Conservation (phyloP, 768 basidiomycete species). For the Psilocybe azurescens region DNA sequence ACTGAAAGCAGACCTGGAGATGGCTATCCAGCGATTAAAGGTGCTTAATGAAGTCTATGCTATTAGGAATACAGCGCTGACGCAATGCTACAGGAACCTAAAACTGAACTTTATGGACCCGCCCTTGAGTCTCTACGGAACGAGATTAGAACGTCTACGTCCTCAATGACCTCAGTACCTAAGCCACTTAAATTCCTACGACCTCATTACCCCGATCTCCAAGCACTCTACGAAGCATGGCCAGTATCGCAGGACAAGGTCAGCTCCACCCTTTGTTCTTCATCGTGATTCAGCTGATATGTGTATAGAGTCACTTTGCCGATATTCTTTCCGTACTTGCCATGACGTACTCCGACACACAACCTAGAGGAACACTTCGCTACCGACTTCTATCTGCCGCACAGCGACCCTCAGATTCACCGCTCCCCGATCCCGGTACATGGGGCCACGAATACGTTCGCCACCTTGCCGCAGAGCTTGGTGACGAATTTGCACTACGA, state of each 20-base stretch:
- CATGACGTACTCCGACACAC: conserved; percentile 99
- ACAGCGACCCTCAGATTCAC: conserved; percentile 65
- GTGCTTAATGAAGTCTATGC: conserved; percentile 46
- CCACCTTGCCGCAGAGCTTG: conserved; percentile 94
- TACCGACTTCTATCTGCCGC: conserved; percentile 88
- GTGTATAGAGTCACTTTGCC: conserved; percentile 83
- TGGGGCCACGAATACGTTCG: conserved; percentile 99
- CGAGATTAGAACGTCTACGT: conserved; percentile 94
- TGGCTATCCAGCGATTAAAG: conserved; percentile 94
- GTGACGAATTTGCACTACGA: conserved; percentile 86
- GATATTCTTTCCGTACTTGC: conserved; percentile 98
- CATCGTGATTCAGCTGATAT: conserved; percentile 16
- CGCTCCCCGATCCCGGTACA: conserved; percentile 86
- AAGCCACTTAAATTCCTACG: conserved; percentile 98
- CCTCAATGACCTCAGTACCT: conserved; percentile 98
- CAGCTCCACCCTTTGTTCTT: conserved; percentile 6
- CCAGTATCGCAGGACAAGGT: conserved; percentile 80
- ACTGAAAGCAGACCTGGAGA: conserved; percentile 92
- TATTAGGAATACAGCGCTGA: conserved; percentile 17
- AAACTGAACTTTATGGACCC: conserved; percentile 83
- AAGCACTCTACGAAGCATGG: conserved; percentile 85
- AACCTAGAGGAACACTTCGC: conserved; percentile 93
- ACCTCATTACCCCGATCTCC: conserved; percentile 89
- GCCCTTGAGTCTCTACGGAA: conserved; percentile 94
- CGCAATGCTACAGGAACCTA: conserved; percentile 70